Evolutionary conservation across 2,329 filamentous ascomycete species (phyloP).

Genomic region (Colletotrichum aenigma): DNA sequence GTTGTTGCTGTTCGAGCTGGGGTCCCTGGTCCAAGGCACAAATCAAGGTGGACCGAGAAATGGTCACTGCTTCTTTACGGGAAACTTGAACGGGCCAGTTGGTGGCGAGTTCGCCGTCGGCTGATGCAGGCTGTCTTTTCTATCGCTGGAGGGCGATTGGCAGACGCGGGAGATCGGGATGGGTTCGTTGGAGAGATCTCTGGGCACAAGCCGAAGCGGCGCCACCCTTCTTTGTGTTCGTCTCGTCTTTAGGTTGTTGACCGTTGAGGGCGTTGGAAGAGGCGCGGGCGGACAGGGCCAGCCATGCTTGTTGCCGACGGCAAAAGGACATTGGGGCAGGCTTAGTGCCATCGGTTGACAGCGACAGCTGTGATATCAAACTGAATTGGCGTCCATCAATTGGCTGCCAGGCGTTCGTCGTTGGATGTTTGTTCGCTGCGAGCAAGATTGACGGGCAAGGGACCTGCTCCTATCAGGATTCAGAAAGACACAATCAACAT

Average conservation of each 20-base stretch:
- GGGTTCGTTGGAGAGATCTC: background rate
- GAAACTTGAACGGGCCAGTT: background rate
- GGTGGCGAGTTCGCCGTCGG: background rate
- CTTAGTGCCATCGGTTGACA: background rate
- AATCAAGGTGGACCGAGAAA: background rate
- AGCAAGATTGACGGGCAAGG: background rate
- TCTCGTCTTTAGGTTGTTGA: background rate
- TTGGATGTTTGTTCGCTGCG: background rate
- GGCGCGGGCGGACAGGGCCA: background rate
- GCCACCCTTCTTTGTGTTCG: background rate
- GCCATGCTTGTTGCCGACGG: background rate
- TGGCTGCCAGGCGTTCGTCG: background rate
- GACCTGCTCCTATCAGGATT: background rate
- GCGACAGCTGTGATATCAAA: background rate
- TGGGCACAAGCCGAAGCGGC: background rate
- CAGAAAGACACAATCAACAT: background rate
- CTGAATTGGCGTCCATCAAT: background rate
- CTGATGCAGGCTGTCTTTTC: background rate
- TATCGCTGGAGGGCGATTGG: slow-evolving; percentile 7
- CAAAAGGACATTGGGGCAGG: slow-evolving; percentile 4
- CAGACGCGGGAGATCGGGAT: background rate
- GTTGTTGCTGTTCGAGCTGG: background rate
- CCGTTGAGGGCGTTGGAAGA: background rate
- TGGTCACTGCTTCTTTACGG: background rate
- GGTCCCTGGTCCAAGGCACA: background rate